phyloP scores from a whole-genome alignment of 2,329 filamentous ascomycete genomes.

The Trematosphaeria pertusa region DNA sequence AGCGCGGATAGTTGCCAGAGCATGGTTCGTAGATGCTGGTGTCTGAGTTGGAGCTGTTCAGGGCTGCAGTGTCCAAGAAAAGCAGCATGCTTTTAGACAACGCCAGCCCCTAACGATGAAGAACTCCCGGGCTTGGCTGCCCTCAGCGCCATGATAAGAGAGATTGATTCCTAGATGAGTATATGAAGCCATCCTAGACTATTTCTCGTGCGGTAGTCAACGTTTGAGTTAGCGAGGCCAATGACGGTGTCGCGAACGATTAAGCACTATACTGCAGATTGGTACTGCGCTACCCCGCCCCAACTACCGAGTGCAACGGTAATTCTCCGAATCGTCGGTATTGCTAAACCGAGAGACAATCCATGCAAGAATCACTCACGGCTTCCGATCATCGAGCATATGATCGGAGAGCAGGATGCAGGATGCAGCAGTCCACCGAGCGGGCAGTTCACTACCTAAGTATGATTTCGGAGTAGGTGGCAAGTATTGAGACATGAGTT shows the following conservation, averaged over 20 bases:
- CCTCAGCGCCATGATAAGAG: background rate
- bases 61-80: background rate
- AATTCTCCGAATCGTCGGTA: background rate
- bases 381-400: too few species aligned
- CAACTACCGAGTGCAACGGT: constrained; percentile 1
- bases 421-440: too few species aligned
- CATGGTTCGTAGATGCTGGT: background rate
- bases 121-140: background rate
- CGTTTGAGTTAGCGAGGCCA: background rate
- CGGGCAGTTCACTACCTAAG: too few species aligned
- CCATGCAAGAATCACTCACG: too few species aligned
- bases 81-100: background rate
- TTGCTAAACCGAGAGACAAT: background rate
- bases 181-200: background rate
- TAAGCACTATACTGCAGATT: constrained; percentile 1
- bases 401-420: too few species aligned
- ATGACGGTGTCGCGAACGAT: background rate
- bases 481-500: too few species aligned
- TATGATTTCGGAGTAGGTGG: too few species aligned
- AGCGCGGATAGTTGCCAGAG: constrained; percentile 8
- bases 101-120: background rate
- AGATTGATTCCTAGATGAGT: background rate
- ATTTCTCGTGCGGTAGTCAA: background rate
- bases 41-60: background rate
- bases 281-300: background rate